A percentile compares a stretch with the other conserved stretches of the same genome.
These are phyloP conservation scores for Physaria fendleri DNA, from an alignment of 345 rosid genomes.

Conservation along the genomic window DNA sequence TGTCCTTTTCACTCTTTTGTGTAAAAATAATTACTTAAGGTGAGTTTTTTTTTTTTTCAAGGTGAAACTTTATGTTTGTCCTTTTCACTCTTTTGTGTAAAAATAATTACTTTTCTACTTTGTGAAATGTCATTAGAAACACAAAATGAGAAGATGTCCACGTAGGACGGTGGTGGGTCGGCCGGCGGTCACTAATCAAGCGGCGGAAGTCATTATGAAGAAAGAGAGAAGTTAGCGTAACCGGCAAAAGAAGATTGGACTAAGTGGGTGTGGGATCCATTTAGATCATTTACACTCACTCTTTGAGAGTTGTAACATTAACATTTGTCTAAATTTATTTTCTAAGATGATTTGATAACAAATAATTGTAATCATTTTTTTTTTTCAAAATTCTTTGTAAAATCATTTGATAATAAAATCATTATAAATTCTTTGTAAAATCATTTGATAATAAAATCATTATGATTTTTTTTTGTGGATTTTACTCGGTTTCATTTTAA, in stretches of 20 bases:
- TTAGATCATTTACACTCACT: slow-evolving; percentile 2
- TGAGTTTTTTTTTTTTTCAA: not conserved
- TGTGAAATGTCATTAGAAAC: not conserved
- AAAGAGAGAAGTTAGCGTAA: slow-evolving; percentile 19
- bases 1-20: not conserved
- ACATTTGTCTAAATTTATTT: slow-evolving; percentile 7
- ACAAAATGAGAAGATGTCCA: slow-evolving; percentile 30
- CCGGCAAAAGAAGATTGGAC: slow-evolving; percentile 19
- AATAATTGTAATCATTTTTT: not conserved
- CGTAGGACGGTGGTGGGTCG: slow-evolving; percentile 91
- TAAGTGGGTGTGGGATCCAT: not conserved
- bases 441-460: no score
- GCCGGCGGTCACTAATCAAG: slow-evolving; percentile 60
- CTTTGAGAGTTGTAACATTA: slow-evolving; percentile 5
- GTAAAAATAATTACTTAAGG: not conserved
- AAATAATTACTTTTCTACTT: not conserved
- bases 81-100: not conserved
- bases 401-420: slow-evolving; percentile 3
- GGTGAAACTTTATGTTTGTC: not conserved
- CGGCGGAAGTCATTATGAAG: slow-evolving; percentile 79
- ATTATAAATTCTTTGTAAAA: no score
- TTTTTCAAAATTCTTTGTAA: slow-evolving; percentile 2
- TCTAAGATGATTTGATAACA: not conserved
- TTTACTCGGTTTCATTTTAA: not conserved
- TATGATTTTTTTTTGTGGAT: not conserved